phyloP scores from a whole-genome alignment of 208 protist species.

The Plasmodiophora brassicae region DNA sequence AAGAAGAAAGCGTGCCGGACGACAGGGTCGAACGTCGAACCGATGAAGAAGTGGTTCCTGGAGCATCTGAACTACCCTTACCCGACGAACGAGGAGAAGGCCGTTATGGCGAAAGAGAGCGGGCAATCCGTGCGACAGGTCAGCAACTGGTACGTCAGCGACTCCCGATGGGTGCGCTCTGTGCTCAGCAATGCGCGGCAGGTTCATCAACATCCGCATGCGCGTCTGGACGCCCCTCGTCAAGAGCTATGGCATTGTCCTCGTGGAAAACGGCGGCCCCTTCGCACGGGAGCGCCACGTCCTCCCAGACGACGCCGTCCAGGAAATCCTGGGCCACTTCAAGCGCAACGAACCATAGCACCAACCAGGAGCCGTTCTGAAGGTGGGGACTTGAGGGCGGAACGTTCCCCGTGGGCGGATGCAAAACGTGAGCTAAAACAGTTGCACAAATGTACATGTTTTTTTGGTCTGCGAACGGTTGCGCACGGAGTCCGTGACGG shows the following conservation, averaged over 20 bases:
- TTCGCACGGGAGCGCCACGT: neutral
- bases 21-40: too few species aligned
- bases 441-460: too few species aligned
- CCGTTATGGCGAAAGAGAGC: neutral
- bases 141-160: constrained; percentile 3
- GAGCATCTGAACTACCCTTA: neutral
- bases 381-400: too few species aligned
- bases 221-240: constrained; percentile 8
- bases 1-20: too few species aligned
- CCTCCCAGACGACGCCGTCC: neutral
- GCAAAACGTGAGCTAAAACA: too few species aligned
- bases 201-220: constrained; percentile 9
- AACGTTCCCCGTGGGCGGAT: too few species aligned
- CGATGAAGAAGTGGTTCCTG: neutral
- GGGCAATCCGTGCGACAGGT: neutral
- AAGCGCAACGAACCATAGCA: too few species aligned
- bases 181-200: neutral
- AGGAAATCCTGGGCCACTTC: neutral
- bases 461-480: too few species aligned
- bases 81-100: constrained; percentile 6
- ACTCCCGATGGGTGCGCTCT: neutral
- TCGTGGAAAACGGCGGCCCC: neutral
- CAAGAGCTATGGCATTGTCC: neutral
- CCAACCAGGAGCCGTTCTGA: too few species aligned
- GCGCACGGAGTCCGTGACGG: too few species aligned